Evolutionary conservation across 2,329 filamentous ascomycete species (phyloP).

Genomic region (Fusarium sp.): DNA sequence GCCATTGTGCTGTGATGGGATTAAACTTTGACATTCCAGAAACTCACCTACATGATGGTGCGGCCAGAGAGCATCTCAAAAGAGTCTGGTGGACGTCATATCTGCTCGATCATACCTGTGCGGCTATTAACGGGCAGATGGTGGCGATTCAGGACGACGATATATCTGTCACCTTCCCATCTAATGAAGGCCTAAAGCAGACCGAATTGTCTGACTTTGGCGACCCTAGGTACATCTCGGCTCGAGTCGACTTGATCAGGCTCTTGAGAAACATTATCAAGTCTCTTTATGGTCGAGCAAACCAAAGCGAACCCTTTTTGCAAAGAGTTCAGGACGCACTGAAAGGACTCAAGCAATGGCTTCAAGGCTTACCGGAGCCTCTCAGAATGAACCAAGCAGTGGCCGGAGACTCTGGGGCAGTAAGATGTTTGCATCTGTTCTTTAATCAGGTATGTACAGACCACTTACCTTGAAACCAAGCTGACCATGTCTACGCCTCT

Average conservation of each 20-base stretch:
- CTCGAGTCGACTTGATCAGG: neutral
- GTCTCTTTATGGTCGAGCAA: neutral
- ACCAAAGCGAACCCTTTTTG: neutral
- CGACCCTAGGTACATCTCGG: neutral
- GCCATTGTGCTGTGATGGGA: neutral
- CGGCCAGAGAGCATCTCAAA: neutral
- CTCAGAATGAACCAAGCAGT: neutral
- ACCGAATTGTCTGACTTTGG: neutral
- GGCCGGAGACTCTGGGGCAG: neutral
- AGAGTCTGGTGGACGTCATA: neutral
- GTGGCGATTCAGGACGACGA: neutral
- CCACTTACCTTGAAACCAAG: neutral
- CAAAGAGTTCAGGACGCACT: neutral
- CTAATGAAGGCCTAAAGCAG: fast-evolving
- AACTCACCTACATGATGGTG: neutral
- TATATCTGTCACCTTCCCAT: neutral
- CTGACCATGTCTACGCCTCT: neutral
- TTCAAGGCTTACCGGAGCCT: neutral
- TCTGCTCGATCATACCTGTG: neutral
- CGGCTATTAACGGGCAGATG: neutral
- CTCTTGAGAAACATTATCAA: neutral
- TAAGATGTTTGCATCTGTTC: neutral
- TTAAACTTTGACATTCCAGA: neutral
- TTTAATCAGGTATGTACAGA: neutral
- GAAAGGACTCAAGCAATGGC: neutral